Evolutionary conservation across 2,329 filamentous ascomycete genomes (phyloP), one percentile per base, ranked within the genome.

Genomic region (Eutypa lata): DNA sequence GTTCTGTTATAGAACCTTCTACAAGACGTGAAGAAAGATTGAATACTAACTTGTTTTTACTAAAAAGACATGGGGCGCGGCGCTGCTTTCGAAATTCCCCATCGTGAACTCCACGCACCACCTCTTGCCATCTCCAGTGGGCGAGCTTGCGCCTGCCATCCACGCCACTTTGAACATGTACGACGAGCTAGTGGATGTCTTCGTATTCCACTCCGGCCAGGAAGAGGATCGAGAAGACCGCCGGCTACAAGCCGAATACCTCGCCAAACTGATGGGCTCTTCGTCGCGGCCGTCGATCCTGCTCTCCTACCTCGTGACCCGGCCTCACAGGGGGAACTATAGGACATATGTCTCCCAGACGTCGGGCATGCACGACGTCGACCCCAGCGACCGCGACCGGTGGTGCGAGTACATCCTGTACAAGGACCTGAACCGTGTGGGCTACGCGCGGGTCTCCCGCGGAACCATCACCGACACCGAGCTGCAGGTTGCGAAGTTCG

Each of bases 351-450:
- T 97, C 22, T 90, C 90, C 52, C 81, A 91, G 50, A 76, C 77
- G 53, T 96, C 89, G 53, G 90, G 91, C 10, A 99, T 99, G 94
- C 86, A 90, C 65, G 94, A 99, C 66, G 94, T 99, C 48, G 94
- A 99, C 66, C 83, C 87, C 0, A 86, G 79, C 3, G 94, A 99
- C 69, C 96, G 91, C 91, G 94, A 99, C 71, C 80, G 94, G 51
- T 99, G 94, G 94, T 99, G 94, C 76, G 93, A 99, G 76, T 99
- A 99, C 72, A 97, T 99, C 60, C 76, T 99, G 24, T 99, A 91
- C 79, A 97, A 97, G 78, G 86, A 86, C 13, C 74, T 99, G 57
- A 87, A 86, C 72, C 82, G 93, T 56, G 87, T 89, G 0, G 93
- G 91, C 1, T 99, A 99, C 69, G 94, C 94, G 3, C 80, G 94